These are phyloP conservation scores for Bauhinia variegata DNA, from an alignment of 306 rosid genomes.

Conservation along the genomic window DNA sequence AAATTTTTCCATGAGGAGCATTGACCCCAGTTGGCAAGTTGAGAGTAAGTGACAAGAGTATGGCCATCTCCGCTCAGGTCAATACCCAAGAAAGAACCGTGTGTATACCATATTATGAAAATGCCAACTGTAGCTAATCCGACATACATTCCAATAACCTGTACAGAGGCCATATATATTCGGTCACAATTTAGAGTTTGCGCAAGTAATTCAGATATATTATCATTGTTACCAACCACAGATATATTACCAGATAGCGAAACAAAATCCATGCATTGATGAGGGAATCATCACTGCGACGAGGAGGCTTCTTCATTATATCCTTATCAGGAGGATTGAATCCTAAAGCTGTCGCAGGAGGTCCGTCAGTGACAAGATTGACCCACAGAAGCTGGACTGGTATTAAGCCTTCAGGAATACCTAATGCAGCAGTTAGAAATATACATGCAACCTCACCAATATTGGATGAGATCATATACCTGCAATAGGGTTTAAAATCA, in stretches of 20 bases:
- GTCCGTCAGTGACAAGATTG: conserved; percentile 97
- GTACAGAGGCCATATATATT: conserved; percentile 3
- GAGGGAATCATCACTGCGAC: conserved; percentile 76
- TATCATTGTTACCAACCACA: background rate
- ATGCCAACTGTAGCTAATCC: conserved; percentile 90
- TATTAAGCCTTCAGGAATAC: conserved; percentile 94
- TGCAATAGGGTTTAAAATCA: conserved; percentile 33
- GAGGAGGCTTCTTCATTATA: conserved; percentile 89
- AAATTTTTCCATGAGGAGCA: conserved; percentile 78
- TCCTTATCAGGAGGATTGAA: conserved; percentile 92
- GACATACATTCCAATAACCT: conserved; percentile 90
- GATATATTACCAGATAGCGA: conserved; percentile 78
- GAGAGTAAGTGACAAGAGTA: conserved; percentile 79
- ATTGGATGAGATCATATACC: conserved; percentile 93
- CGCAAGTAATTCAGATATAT: background rate
- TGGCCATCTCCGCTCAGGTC: conserved; percentile 88
- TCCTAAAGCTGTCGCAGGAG: conserved; percentile 97
- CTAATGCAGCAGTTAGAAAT: conserved; percentile 82
- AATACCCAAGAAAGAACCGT: conserved; percentile 81
- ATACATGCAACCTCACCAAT: conserved; percentile 85
- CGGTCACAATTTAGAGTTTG: conserved; percentile 9
- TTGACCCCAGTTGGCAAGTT: conserved; percentile 87
- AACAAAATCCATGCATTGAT: conserved; percentile 87
- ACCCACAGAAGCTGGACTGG: conserved; percentile 99
- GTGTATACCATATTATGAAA: conserved; percentile 88